A percentile compares a stretch with the other conserved stretches of the same genome.
Conservation (phyloP, 805 yeast genomes). For the Candida schatavii region DNA sequence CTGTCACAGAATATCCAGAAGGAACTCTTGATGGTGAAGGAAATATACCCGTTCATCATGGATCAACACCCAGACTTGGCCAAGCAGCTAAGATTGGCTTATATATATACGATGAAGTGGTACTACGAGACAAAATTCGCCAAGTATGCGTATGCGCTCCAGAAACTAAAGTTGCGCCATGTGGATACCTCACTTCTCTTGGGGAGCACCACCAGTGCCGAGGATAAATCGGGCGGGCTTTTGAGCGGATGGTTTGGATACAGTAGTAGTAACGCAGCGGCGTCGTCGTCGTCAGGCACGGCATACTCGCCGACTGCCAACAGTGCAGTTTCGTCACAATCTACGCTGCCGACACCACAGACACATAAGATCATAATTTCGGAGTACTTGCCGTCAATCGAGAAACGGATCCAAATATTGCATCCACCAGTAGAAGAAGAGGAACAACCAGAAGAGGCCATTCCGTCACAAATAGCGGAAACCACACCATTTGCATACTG, state of each 20-base stretch:
- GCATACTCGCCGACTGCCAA: neutral
- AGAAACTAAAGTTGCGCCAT: slow-evolving; percentile 52
- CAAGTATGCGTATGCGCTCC: slow-evolving; percentile 70
- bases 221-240: slow-evolving; percentile 14
- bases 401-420: slow-evolving; percentile 59
- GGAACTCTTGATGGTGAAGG: slow-evolving; percentile 59
- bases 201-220: slow-evolving; percentile 38
- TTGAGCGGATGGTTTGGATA: slow-evolving; percentile 25
- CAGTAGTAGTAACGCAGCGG: neutral
- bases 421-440: slow-evolving; percentile 21
- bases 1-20: slow-evolving; percentile 77
- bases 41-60: slow-evolving; percentile 56
- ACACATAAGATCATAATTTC: slow-evolving; percentile 24
- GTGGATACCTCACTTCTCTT: slow-evolving; percentile 58
- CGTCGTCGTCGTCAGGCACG: slow-evolving; percentile 1
- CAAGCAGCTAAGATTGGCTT: slow-evolving; percentile 71
- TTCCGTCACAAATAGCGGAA: slow-evolving; percentile 85
- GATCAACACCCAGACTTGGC: slow-evolving; percentile 62
- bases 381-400: slow-evolving; percentile 54
- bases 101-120: slow-evolving; percentile 89
- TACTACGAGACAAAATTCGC: slow-evolving; percentile 79
- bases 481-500: slow-evolving; percentile 61
- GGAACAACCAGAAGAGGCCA: slow-evolving; percentile 54
- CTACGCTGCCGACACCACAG: slow-evolving; percentile 8
- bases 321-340: slow-evolving; percentile 4